Base-by-base conservation (phyloP, 2,329 filamentous ascomycete species). In the Fusarium proliferatum region DNA sequence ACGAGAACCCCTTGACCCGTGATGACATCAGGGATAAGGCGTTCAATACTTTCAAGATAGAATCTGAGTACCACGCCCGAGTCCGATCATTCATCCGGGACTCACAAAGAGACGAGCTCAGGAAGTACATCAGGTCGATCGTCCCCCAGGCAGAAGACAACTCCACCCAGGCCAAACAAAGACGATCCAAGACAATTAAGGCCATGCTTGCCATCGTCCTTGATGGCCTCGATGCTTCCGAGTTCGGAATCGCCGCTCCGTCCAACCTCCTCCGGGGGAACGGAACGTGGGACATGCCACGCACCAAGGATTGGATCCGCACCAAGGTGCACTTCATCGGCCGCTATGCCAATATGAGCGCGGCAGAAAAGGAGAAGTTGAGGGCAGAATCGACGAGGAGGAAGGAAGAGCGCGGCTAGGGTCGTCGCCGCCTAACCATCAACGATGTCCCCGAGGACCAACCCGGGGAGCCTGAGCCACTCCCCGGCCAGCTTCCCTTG, bases 181-280 rank as follows among this genome's bases (percentile, higher is more conserved):
- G 21, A 34, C 55, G 55, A 46, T 43, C 55, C 17, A 34, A 26
- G 39, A 46, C 55, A 43, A 69, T 84, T 38, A 83, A 82, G 42
- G 85, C 85, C 2, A 73, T 91, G 46, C 87, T 85, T 76, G 84
- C 79, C 64, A 85, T 90, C 58, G 80, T 91, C 33, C 71, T 90
- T 51, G 80, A 86, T 5, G 82, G 80, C 0, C 46, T 45, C 11
- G 58, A 73, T 11, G 39, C n/a, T 16, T 83, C 88, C 39, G 48
- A 63, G 3, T 85, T 86, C 61, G 85, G 82, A 0, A 73, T 84
- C 4, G 16, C 72, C 1, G 77, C 79, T 1, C 60, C 75, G 5
- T 65, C 69, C 16, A 66, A 68, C 3, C 71, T 86, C 23, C 80
- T 76, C 51, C 78, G 83, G 33, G 67, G 72, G 1, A 71, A 84